A percentile compares a stretch with the other conserved stretches of the same genome.
These are phyloP conservation scores for Botryotinia narcissicola DNA, from an alignment of 2,329 filamentous ascomycete species.

Conservation along the genomic window DNA sequence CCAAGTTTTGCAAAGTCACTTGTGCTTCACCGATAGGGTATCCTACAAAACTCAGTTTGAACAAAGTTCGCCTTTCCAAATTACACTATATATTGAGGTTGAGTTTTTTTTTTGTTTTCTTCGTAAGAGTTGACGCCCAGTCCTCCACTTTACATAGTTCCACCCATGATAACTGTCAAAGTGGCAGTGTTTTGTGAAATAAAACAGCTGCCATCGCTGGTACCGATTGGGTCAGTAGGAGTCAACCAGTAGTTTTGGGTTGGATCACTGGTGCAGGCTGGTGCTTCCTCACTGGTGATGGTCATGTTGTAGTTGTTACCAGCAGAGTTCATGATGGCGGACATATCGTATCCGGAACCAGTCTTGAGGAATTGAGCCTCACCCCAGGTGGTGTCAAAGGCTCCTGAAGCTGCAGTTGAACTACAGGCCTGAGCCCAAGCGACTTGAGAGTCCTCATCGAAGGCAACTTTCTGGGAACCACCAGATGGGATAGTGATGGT, in stretches of 20 bases:
- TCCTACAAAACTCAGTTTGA: not conserved
- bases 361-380: constrained; percentile 32
- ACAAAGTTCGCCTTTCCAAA: constrained; percentile 19
- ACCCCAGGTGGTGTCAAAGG: constrained; percentile 33
- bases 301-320: constrained; percentile 37
- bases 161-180: constrained; percentile 35
- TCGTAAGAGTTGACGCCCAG: not conserved
- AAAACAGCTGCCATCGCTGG: constrained; percentile 36
- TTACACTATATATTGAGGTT: constrained; percentile 31
- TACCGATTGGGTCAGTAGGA: constrained; percentile 30
- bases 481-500: constrained; percentile 32
- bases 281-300: constrained; percentile 32
- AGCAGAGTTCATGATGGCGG: constrained; percentile 35
- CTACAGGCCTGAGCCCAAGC: constrained; percentile 29
- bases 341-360: constrained; percentile 36
- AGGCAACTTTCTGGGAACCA: constrained; percentile 31
- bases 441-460: constrained; percentile 33
- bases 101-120: constrained; percentile 20
- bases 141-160: constrained; percentile 22
- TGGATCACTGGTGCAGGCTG: constrained; percentile 30
- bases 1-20: constrained; percentile 10
- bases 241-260: constrained; percentile 37
- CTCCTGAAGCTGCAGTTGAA: constrained; percentile 26
- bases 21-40: not conserved
- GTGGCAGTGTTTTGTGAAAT: constrained; percentile 29